A percentile compares a stretch with the other conserved stretches of the same genome.
These are phyloP conservation scores for Colletotrichum euphorbiae DNA, from an alignment of 2,329 filamentous ascomycete species.

Conservation along the genomic window DNA sequence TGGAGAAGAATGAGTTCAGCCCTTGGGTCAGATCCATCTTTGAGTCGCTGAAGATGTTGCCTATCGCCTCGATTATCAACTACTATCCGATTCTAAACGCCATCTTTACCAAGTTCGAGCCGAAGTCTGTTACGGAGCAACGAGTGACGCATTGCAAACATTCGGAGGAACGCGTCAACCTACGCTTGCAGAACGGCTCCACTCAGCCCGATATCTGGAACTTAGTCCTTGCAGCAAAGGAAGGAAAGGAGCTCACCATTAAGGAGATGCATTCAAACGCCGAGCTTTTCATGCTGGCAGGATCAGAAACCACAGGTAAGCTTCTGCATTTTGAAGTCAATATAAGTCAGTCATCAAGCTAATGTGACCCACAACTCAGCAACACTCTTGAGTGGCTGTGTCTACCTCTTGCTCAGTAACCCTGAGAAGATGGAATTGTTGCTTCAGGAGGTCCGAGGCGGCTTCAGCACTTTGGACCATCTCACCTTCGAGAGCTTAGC, in stretches of 20 bases:
- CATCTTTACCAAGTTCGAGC: slow-evolving; percentile 42
- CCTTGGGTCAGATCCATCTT: slow-evolving; percentile 43
- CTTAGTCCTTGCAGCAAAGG: slow-evolving; percentile 41
- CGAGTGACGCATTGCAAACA: slow-evolving; percentile 42
- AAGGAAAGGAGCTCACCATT: slow-evolving; percentile 31
- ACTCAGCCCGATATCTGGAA: slow-evolving; percentile 45
- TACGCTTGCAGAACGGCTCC: slow-evolving; percentile 44
- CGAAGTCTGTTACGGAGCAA: slow-evolving; percentile 41
- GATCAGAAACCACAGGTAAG: slow-evolving; percentile 49
- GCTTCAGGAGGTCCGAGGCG: slow-evolving; percentile 51
- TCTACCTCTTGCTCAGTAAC: slow-evolving; percentile 46
- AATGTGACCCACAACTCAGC: slow-evolving; percentile 45
- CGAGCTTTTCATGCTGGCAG: slow-evolving; percentile 45
- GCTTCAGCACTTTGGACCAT: slow-evolving; percentile 49
- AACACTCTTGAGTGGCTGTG: slow-evolving; percentile 44
- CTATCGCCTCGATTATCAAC: slow-evolving; percentile 43
- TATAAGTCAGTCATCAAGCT: slow-evolving; percentile 39
- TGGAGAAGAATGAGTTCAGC: slow-evolving; percentile 41
- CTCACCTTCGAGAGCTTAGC: slow-evolving; percentile 49
- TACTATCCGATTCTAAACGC: slow-evolving; percentile 43
- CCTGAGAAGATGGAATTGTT: slow-evolving; percentile 48
- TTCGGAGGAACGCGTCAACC: slow-evolving; percentile 45
- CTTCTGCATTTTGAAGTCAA: slow-evolving; percentile 4
- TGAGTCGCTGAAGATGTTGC: slow-evolving; percentile 43
- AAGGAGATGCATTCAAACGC: slow-evolving; percentile 39